Evolutionary conservation across 2,329 filamentous ascomycete species (phyloP).

Genomic region (Fusarium haematococcum): DNA sequence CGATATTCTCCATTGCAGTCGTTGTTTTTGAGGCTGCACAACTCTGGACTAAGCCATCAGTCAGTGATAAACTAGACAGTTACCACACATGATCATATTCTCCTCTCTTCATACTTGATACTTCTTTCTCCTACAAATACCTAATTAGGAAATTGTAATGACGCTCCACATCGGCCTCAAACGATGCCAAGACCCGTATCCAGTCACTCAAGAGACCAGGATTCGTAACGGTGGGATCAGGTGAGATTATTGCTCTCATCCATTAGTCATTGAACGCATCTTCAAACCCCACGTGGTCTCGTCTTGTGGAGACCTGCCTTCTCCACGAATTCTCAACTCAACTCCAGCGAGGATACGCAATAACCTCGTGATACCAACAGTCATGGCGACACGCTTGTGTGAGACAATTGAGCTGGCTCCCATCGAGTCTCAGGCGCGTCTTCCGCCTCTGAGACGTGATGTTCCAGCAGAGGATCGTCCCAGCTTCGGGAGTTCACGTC

Average conservation of each 20-base stretch:
- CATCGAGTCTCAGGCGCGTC: background rate
- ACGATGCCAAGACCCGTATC: background rate
- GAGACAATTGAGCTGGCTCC: background rate
- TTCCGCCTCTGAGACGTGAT: background rate
- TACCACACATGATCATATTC: background rate
- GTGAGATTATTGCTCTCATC: background rate
- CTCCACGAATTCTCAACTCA: background rate
- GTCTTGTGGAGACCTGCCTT: background rate
- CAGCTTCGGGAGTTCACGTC: background rate
- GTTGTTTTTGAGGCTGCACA: background rate
- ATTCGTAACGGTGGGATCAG: background rate
- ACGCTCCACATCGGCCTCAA: background rate
- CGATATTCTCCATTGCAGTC: background rate
- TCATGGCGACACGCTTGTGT: background rate
- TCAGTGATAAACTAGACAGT: background rate
- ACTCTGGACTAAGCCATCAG: background rate
- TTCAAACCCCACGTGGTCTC: background rate
- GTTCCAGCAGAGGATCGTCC: background rate
- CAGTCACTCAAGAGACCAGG: background rate
- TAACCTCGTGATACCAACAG: background rate
- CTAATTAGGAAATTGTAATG: background rate
- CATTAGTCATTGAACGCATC: background rate
- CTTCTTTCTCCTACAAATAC: background rate
- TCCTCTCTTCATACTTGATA: background rate
- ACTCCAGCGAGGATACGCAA: no score